phyloP scores from a whole-genome alignment of 768 basidiomycete species.

The Boletus subcaerulescens region DNA sequence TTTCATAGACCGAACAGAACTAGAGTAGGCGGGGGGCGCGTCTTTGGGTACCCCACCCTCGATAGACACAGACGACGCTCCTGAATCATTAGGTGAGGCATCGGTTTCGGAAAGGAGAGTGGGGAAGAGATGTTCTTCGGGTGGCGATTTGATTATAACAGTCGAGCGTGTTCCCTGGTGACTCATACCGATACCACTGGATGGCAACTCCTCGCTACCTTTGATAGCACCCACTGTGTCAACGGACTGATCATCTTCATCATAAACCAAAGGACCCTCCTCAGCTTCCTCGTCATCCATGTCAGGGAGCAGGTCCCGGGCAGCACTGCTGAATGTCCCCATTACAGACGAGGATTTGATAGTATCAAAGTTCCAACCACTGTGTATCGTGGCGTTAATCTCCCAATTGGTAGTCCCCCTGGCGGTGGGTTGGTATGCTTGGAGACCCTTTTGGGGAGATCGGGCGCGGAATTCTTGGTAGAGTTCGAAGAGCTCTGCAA shows the following conservation, averaged over 20 bases:
- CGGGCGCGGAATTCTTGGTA: conserved; percentile 72
- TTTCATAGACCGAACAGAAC: conserved; percentile 58
- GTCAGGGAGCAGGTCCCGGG: conserved; percentile 62
- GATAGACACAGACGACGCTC: conserved; percentile 34
- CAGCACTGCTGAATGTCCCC: conserved; percentile 74
- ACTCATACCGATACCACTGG: conserved; percentile 47
- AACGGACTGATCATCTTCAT: conserved; percentile 50
- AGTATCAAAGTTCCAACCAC: conserved; percentile 97
- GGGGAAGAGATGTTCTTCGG: conserved; percentile 42
- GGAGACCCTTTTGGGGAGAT: conserved; percentile 55
- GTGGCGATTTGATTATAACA: conserved; percentile 54
- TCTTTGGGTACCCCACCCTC: conserved; percentile 42
- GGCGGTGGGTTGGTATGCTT: conserved; percentile 55
- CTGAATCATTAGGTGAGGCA: conserved; percentile 41
- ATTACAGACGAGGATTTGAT: conserved; percentile 68
- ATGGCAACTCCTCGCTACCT: conserved; percentile 52
- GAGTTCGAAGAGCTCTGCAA: conserved; percentile 86
- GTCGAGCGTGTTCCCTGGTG: conserved; percentile 64
- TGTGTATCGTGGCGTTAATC: conserved; percentile 69
- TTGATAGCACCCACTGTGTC: conserved; percentile 63
- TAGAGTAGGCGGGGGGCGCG: conserved; percentile 71
- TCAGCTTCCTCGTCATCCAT: conserved; percentile 55
- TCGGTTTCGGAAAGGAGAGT: conserved; percentile 37
- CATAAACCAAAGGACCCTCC: conserved; percentile 37
- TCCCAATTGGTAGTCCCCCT: conserved; percentile 67